Evolutionary conservation across 1,139 yeast genomes (phyloP).

Genomic region (Taiozyma sp.): DNA sequence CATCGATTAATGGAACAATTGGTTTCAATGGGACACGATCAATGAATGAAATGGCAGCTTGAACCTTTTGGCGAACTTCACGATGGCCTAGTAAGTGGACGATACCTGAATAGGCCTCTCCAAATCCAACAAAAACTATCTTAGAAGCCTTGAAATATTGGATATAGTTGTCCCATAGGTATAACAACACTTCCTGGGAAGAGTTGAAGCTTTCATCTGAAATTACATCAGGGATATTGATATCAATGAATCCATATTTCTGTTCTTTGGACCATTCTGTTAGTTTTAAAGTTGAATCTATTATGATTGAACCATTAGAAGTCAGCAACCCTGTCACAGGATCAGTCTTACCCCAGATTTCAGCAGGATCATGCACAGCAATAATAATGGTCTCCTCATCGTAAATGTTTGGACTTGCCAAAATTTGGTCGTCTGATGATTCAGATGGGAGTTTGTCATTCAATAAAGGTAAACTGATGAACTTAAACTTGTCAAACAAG

Average conservation of each 20-base stretch:
- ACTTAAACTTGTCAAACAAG: slow-evolving; percentile 49
- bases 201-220: slow-evolving; percentile 45
- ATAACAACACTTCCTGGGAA: slow-evolving; percentile 72
- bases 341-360: slow-evolving; percentile 84
- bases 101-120: slow-evolving; percentile 84
- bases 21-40: slow-evolving; percentile 67
- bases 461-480: slow-evolving; percentile 68
- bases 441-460: slow-evolving; percentile 37
- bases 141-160: slow-evolving; percentile 69
- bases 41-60: slow-evolving; percentile 69
- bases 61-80: slow-evolving; percentile 56
- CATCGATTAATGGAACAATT: slow-evolving; percentile 83
- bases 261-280: slow-evolving; percentile 55
- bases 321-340: slow-evolving; percentile 78
- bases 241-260: slow-evolving; percentile 77
- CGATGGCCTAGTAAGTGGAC: slow-evolving; percentile 88
- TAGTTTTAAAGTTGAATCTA: slow-evolving; percentile 54
- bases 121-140: slow-evolving; percentile 80
- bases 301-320: slow-evolving; percentile 62
- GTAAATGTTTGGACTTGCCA: slow-evolving; percentile 74
- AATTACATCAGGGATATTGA: slow-evolving; percentile 58
- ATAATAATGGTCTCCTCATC: slow-evolving; percentile 59
- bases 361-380: slow-evolving; percentile 88
- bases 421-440: slow-evolving; percentile 60
- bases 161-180: slow-evolving; percentile 88